phyloP scores from a whole-genome alignment of 2,329 filamentous ascomycete genomes.

The Aschersonia sp. region DNA sequence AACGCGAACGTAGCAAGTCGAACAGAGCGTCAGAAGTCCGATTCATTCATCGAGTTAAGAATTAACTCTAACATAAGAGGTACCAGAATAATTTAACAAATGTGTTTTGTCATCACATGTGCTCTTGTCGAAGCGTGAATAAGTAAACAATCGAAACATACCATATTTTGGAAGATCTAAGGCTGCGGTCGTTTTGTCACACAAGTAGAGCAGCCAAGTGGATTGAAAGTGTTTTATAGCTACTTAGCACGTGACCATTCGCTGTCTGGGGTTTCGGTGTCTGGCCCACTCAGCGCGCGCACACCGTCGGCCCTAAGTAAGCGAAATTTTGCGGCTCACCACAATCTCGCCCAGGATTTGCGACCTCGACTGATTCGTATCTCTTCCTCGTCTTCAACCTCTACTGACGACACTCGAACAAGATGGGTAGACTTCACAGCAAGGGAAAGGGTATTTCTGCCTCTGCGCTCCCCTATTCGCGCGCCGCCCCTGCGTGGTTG shows the following conservation, averaged over 20 bases:
- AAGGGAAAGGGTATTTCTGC: conserved; percentile 98
- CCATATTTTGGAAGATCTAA: too few species aligned
- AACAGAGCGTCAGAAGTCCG: conserved; percentile 61
- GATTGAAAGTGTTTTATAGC: too few species aligned
- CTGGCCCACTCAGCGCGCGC: not conserved
- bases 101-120: conserved; percentile 57
- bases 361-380: conserved; percentile 12
- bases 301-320: conserved; percentile 28
- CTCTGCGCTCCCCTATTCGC: conserved; percentile 94
- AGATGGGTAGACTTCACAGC: conserved; percentile 96
- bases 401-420: conserved; percentile 26
- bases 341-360: conserved; percentile 14
- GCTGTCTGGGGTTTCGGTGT: not conserved
- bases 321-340: conserved; percentile 28
- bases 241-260: not conserved
- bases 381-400: conserved; percentile 19
- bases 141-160: too few species aligned
- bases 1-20: not conserved
- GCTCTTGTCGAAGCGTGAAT: not conserved
- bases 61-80: conserved; percentile 78
- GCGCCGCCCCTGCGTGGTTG: conserved; percentile 83
- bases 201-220: too few species aligned
- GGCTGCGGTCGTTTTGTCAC: too few species aligned
- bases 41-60: conserved; percentile 62
- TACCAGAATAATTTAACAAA: conserved; percentile 70